phyloP scores from a whole-genome alignment of 306 rosid species.

The Spatholobus suberectus region DNA sequence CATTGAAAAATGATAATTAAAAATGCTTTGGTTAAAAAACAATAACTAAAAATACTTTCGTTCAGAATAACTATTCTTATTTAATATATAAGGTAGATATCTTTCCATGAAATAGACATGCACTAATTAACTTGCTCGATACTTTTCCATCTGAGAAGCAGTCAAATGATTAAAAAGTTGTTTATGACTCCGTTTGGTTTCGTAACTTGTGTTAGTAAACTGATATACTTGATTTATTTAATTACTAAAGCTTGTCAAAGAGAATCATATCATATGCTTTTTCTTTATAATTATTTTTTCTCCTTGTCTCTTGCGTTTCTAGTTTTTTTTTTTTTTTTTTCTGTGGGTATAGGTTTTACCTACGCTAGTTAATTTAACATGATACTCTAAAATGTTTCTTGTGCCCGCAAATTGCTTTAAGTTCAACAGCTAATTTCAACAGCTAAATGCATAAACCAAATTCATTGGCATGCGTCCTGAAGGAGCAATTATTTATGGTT shows the following conservation, averaged over 20 bases:
- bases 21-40: no score
- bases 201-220: conserved; percentile 3
- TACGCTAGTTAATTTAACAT: neutral
- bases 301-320: conserved; percentile 4
- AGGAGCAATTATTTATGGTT: neutral
- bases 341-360: neutral
- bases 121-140: neutral
- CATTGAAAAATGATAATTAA: no score
- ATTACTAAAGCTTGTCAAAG: conserved; percentile 17
- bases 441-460: conserved; percentile 8
- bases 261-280: conserved; percentile 28
- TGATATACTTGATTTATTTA: conserved; percentile 5
- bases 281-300: neutral
- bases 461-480: neutral
- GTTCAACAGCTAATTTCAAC: conserved; percentile 1
- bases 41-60: no score
- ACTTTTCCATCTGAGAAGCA: conserved; percentile 13
- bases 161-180: conserved; percentile 40
- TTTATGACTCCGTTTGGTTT: neutral
- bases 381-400: neutral
- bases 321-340: neutral
- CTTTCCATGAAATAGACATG: neutral
- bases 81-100: no score
- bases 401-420: neutral
- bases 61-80: no score